These are phyloP conservation scores for Camillea tinctor DNA, from an alignment of 2,329 filamentous ascomycete genomes.

Conservation along the genomic window DNA sequence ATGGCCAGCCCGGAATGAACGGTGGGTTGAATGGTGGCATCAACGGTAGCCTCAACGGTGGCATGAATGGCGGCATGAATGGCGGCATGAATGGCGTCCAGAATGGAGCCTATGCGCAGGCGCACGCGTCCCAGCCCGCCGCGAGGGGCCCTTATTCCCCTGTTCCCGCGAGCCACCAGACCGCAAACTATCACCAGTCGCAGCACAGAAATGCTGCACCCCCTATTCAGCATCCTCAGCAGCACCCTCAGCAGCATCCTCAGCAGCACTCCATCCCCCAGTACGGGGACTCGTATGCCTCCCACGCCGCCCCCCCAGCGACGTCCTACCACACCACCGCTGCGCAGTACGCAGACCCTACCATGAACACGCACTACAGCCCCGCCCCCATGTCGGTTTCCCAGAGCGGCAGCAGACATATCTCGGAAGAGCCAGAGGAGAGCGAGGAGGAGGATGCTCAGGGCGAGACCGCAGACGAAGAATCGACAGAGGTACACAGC, in stretches of 20 bases:
- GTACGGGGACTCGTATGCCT: constrained; percentile 30
- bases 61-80: constrained; percentile 24
- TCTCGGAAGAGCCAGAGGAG: constrained; percentile 25
- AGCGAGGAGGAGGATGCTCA: constrained; percentile 33
- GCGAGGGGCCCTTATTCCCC: constrained; percentile 28
- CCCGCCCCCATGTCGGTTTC: constrained; percentile 27
- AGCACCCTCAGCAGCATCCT: no score
- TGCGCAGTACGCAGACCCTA: constrained; percentile 30
- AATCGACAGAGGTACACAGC: constrained; percentile 29
- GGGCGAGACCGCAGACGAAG: constrained; percentile 33
- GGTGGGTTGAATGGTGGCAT: no score
- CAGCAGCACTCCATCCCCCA: constrained; percentile 24
- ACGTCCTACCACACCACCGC: constrained; percentile 25
- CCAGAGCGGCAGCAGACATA: constrained; percentile 26
- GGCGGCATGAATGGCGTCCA: constrained; percentile 24
- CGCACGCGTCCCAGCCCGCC: constrained; percentile 21
- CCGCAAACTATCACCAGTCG: constrained; percentile 20
- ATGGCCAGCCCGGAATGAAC: constrained; percentile 19
- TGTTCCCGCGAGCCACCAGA: constrained; percentile 21
- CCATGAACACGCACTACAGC: constrained; percentile 31
- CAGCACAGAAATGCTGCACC: constrained; percentile 16
- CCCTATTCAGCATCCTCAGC: constrained; percentile 20
- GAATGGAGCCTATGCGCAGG: constrained; percentile 20
- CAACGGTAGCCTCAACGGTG: no score
- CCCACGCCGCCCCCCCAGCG: constrained; percentile 28